A percentile compares a stretch with the other conserved stretches of the same genome.
These are phyloP conservation scores for Anacardium occidentale DNA, from an alignment of 345 rosid species.

Conservation along the genomic window DNA sequence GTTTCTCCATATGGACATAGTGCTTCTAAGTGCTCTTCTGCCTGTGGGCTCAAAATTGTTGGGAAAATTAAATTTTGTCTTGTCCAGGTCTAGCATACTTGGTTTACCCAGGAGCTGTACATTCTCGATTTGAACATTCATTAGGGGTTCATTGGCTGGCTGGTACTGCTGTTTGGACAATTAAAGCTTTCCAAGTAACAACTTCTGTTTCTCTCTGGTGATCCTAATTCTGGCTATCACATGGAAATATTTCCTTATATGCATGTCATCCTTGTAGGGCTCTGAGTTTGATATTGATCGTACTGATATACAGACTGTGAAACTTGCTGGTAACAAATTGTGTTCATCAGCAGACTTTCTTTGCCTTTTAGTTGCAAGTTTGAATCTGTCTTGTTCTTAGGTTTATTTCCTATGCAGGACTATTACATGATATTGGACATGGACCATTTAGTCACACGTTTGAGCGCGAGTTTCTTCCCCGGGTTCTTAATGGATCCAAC, in stretches of 20 bases:
- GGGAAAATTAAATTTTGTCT: neutral
- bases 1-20: neutral
- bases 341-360: neutral
- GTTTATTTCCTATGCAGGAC: conserved; percentile 39
- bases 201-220: conserved; percentile 2
- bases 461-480: conserved; percentile 66
- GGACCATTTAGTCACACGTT: conserved; percentile 81
- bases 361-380: neutral
- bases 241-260: conserved; percentile 5
- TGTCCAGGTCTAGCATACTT: conserved; percentile 46
- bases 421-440: conserved; percentile 78
- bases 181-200: conserved; percentile 47
- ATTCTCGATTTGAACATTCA: conserved; percentile 71
- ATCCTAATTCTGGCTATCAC: conserved; percentile 5
- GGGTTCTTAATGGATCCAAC: conserved; percentile 33
- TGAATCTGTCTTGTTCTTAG: neutral
- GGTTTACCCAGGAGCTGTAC: conserved; percentile 77
- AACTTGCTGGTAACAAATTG: conserved; percentile 56
- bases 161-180: conserved; percentile 45
- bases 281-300: conserved; percentile 54
- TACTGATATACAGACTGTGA: conserved; percentile 57
- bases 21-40: neutral
- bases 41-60: neutral
- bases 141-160: conserved; percentile 75
- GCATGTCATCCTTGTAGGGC: conserved; percentile 39